These are phyloP conservation scores for Kwoniella pini DNA, from an alignment of 768 basidiomycete genomes.

Conservation along the genomic window DNA sequence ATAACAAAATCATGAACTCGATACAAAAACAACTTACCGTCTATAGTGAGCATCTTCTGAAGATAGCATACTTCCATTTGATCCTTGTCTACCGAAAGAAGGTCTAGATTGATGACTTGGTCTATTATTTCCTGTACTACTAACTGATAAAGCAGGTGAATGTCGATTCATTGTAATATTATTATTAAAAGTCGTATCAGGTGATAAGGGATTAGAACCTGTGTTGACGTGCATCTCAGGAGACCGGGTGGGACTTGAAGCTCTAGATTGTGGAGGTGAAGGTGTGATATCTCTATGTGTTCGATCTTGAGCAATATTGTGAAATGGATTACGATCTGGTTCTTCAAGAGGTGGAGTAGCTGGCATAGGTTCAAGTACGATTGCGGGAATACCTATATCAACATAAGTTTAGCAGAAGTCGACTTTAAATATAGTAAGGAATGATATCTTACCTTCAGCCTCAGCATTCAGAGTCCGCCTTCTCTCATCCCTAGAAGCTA, in stretches of 20 bases:
- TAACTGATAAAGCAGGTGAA: slow-evolving; percentile 21
- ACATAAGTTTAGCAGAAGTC: not conserved
- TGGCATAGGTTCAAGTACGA: slow-evolving; percentile 46
- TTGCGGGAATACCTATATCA: slow-evolving; percentile 49
- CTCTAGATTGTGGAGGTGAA: slow-evolving; percentile 9
- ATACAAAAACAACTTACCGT: slow-evolving; percentile 18
- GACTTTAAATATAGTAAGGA: not conserved
- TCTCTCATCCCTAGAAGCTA: slow-evolving; percentile 48
- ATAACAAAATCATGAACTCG: not conserved
- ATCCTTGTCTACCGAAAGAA: slow-evolving; percentile 12
- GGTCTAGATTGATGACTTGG: slow-evolving; percentile 17
- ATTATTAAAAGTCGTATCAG: not conserved
- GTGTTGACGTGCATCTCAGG: slow-evolving; percentile 2
- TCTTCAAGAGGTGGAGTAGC: slow-evolving; percentile 29
- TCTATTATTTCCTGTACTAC: slow-evolving; percentile 5
- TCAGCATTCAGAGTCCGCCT: slow-evolving; percentile 32
- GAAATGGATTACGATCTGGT: slow-evolving; percentile 30
- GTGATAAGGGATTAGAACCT: slow-evolving; percentile 12
- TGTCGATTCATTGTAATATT: slow-evolving; percentile 5
- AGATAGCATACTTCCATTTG: slow-evolving; percentile 40
- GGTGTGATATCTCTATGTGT: not conserved
- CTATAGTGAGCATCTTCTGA: slow-evolving; percentile 37
- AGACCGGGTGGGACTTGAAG: slow-evolving; percentile 10
- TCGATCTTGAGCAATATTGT: slow-evolving; percentile 3
- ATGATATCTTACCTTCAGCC: slow-evolving; percentile 12